A percentile compares a stretch with the other conserved stretches of the same genome.
Conservation (phyloP, 306 rosid genomes). For the Trifolium pratense region DNA sequence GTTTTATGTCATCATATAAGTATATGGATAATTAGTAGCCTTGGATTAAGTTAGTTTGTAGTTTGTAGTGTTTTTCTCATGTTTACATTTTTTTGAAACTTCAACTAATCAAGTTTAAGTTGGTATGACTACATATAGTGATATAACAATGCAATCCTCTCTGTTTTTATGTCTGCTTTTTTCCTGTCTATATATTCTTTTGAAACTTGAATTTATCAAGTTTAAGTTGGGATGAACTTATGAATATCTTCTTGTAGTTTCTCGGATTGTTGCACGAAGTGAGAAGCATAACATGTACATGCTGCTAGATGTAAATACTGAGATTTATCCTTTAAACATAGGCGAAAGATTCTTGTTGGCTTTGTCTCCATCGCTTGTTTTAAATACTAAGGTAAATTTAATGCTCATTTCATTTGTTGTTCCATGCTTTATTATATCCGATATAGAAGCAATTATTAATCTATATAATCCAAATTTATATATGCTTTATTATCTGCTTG, state of each 20-base stretch:
- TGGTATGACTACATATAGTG: no score
- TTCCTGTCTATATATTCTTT: neutral
- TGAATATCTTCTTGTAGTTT: slow-evolving; percentile 53
- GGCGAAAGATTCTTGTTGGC: slow-evolving; percentile 74
- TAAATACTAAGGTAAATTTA: slow-evolving; percentile 59
- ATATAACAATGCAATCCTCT: no score
- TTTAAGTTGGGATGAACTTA: neutral
- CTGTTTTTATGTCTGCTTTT: no score
- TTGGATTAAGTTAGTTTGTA: no score
- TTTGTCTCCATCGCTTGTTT: slow-evolving; percentile 72
- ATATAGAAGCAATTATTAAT: neutral
- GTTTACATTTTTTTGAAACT: no score
- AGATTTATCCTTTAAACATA: slow-evolving; percentile 73
- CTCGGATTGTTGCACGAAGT: slow-evolving; percentile 74
- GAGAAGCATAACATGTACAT: slow-evolving; percentile 71
- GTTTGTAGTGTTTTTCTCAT: no score
- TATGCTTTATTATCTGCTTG: neutral
- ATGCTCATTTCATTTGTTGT: slow-evolving; percentile 1
- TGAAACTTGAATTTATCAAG: neutral
- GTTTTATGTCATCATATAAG: no score
- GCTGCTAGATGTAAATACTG: slow-evolving; percentile 78
- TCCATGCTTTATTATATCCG: slow-evolving; percentile 22
- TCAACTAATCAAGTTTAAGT: no score
- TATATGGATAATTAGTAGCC: no score
- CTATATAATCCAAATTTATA: no score